Conservation (phyloP, 2,329 filamentous ascomycete genomes). For the Dothistroma septosporum region DNA sequence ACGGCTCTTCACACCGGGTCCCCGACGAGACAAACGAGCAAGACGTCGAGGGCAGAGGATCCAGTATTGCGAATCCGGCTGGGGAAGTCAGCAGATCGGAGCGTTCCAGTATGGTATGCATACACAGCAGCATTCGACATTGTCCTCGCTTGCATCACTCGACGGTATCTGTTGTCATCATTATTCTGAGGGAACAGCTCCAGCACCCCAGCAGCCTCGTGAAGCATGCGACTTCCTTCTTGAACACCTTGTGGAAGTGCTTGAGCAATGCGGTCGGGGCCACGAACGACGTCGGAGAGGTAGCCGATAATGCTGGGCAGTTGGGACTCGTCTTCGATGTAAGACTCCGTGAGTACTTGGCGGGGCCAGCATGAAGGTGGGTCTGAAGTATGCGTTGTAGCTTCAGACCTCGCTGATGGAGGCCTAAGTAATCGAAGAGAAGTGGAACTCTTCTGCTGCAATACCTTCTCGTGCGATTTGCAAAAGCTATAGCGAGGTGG, state of each 20-base stretch:
- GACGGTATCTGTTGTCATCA: not conserved
- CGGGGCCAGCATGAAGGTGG: constrained; percentile 7
- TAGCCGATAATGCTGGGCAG: constrained; percentile 11
- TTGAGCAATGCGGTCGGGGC: constrained; percentile 5
- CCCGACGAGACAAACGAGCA: not conserved
- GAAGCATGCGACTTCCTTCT: constrained; percentile 1
- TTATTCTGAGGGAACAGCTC: not conserved
- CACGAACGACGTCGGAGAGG: constrained; percentile 8
- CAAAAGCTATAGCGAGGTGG: constrained; percentile 6
- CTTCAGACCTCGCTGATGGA: constrained; percentile 7
- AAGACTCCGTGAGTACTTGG: constrained; percentile 4
- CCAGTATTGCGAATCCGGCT: not conserved
- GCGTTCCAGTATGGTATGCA: not conserved
- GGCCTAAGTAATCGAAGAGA: constrained; percentile 15
- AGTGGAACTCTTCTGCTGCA: constrained; percentile 11
- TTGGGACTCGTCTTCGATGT: constrained; percentile 10
- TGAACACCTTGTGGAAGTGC: constrained; percentile 23
- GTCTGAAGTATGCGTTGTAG: constrained; percentile 5
- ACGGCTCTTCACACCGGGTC: too few species aligned
- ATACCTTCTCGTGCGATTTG: constrained; percentile 11
- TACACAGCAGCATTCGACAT: not conserved
- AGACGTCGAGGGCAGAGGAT: not conserved
- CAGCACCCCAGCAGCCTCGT: not conserved
- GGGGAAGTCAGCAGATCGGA: not conserved
- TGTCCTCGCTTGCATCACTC: not conserved